phyloP scores from a whole-genome alignment of 768 basidiomycete species.

The Termitomyces sp. region DNA sequence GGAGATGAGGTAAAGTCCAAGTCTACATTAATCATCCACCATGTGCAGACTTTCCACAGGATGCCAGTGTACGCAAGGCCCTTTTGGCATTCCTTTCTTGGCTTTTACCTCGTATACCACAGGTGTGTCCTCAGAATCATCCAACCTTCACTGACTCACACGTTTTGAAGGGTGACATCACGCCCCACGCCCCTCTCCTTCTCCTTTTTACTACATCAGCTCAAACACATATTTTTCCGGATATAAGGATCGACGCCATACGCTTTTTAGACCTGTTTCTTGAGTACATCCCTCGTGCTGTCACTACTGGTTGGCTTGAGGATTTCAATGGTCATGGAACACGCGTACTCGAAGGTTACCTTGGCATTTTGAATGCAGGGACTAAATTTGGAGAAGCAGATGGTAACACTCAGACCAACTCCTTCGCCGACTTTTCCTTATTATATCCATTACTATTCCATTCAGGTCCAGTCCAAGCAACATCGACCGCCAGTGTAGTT shows the following conservation, averaged over 20 bases:
- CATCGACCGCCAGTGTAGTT: conserved; percentile 61
- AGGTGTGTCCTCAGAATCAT: conserved; percentile 22
- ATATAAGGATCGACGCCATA: conserved; percentile 88
- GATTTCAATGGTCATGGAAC: conserved; percentile 48
- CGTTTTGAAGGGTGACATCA: conserved; percentile 53
- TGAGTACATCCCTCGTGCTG: conserved; percentile 59
- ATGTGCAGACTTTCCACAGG: conserved; percentile 41
- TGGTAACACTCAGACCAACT: conserved; percentile 29
- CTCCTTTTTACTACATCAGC: conserved; percentile 88
- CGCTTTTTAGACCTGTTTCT: conserved; percentile 76
- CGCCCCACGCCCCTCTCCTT: conserved; percentile 71
- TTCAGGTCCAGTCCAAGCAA: conserved; percentile 40
- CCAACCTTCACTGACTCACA: background rate
- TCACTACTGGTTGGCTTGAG: conserved; percentile 67
- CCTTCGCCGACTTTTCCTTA: background rate
- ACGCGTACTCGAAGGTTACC: conserved; percentile 74
- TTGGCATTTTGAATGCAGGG: conserved; percentile 72
- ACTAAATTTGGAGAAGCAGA: conserved; percentile 56
- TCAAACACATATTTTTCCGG: conserved; percentile 92
- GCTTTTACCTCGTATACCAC: conserved; percentile 62
- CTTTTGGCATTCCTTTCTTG: conserved; percentile 67
- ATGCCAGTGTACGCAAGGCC: conserved; percentile 72
- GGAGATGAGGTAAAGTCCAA: conserved; percentile 67
- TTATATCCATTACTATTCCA: background rate
- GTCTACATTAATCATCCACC: background rate